Evolutionary conservation across 2,329 filamentous ascomycete species (phyloP), one percentile per base, ranked within the genome.

Genomic region (Blumeria hordei): DNA sequence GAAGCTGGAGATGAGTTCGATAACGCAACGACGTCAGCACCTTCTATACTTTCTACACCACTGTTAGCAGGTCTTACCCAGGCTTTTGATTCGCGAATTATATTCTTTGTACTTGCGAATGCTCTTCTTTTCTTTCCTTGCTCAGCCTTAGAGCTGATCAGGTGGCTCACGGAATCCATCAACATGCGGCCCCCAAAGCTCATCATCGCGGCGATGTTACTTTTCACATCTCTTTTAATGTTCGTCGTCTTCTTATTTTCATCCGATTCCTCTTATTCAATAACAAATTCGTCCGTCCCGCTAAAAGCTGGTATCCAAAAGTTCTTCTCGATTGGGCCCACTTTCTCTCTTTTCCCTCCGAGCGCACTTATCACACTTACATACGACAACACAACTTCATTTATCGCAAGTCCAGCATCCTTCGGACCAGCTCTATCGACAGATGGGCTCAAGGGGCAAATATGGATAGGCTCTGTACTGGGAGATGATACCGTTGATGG

Each of bases 321-420:
- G 41, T 70, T 85, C 59, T 79, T 85, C 68, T 81, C 81, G 59
- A 84, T 85, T 67, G 80, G 79, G 57, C 74, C 80, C 5, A 82
- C 88, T 0, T 85, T 88, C 59, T 88, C 86, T 18, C 78, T 98
- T 21, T 98, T 98, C 66, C 88, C 90, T 4, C 88, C 88, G 3
- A 94, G 92, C 60, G 92, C 92, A 51, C 85, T 93, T 63, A 95
- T 98, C 66, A 94, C 86, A 67, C 76, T 98, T 58, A 94, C 88
- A 64, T 88, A 96, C 68, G 92, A 98, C 69, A 98, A 98, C 68
- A 94, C 87, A 61, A 98, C 92, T 11, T 94, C 93, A 62, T 98
- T 98, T 70, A 75, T 94, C 55, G 88, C 92, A 45, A 77, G 92
- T 52, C 92, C 92, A 57, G 92, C 92, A 54, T 88, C 87, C 41